Evolutionary conservation across 2,329 filamentous ascomycete genomes (phyloP).

Genomic region (Aureobasidium vineae): DNA sequence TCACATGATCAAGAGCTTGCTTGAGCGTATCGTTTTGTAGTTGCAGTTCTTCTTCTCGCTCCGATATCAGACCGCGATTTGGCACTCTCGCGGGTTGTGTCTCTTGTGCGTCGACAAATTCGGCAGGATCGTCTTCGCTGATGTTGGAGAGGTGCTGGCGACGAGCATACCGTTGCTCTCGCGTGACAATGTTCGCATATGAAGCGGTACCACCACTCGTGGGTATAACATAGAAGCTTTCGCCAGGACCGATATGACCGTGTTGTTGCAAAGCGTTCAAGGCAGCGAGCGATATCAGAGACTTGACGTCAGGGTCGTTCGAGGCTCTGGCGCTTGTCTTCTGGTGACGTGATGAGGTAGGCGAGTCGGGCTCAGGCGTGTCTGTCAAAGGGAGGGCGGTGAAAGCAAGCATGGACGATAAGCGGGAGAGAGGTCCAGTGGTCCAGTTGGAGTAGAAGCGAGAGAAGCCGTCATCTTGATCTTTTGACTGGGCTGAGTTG

Average conservation of each 20-base stretch:
- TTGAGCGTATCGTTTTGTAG: slow-evolving; percentile 87
- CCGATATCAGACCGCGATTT: slow-evolving; percentile 43
- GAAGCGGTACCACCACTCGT: slow-evolving; percentile 87
- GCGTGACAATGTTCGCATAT: slow-evolving; percentile 77
- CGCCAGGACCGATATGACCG: slow-evolving; percentile 53
- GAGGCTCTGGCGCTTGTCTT: slow-evolving; percentile 35
- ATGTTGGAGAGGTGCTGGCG: slow-evolving; percentile 38
- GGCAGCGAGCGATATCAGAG: slow-evolving; percentile 81
- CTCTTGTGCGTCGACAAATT: slow-evolving; percentile 86
- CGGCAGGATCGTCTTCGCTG: slow-evolving; percentile 63
- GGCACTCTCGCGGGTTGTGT: slow-evolving; percentile 50
- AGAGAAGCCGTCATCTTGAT: slow-evolving; percentile 67
- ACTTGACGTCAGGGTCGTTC: slow-evolving; percentile 67
- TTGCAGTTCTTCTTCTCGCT: slow-evolving; percentile 70
- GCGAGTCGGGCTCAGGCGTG: slow-evolving; percentile 30
- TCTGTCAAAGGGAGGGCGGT: slow-evolving; percentile 74
- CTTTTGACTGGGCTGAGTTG: background rate
- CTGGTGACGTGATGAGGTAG: slow-evolving; percentile 33
- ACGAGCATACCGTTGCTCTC: slow-evolving; percentile 51
- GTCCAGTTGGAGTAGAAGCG: slow-evolving; percentile 85
- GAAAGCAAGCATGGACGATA: slow-evolving; percentile 89
- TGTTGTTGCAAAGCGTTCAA: slow-evolving; percentile 66
- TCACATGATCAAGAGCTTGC: slow-evolving; percentile 79
- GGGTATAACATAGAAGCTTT: slow-evolving; percentile 92
- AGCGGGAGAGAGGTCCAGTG: slow-evolving; percentile 79